phyloP scores from a whole-genome alignment of 2,329 filamentous ascomycete species.

The Leptographium wingfieldii region DNA sequence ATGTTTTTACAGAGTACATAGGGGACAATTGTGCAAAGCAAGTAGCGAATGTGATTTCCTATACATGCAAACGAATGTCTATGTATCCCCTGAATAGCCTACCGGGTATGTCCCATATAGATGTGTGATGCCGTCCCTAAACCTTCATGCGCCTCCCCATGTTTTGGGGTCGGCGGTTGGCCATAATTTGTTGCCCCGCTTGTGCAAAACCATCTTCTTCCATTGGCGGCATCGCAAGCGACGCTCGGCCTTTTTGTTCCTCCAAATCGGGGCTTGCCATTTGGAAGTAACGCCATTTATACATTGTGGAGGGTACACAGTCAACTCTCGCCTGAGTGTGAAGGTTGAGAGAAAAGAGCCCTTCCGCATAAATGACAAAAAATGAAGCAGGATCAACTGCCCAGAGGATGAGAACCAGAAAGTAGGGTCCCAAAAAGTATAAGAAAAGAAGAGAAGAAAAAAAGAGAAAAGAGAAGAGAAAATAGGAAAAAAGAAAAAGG shows the following conservation, averaged over 20 bases:
- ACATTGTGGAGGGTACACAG: neutral
- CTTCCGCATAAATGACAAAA: neutral
- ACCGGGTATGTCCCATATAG: no score
- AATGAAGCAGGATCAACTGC: neutral
- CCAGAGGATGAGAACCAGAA: neutral
- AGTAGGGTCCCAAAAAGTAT: neutral
- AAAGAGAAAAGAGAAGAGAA: neutral
- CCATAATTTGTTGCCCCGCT: neutral
- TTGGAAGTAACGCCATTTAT: neutral
- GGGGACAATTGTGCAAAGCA: neutral
- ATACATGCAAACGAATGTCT: neutral
- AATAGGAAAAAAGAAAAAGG: neutral
- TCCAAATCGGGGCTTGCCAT: neutral
- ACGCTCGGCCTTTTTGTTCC: neutral
- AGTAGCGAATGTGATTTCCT: neutral
- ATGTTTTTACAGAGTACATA: no score
- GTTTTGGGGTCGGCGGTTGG: neutral
- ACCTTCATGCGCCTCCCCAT: neutral
- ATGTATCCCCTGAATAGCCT: neutral
- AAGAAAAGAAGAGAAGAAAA: neutral
- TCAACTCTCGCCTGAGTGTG: conserved; percentile 1
- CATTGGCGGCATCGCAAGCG: neutral
- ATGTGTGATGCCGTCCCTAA: neutral
- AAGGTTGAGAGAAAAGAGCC: neutral
- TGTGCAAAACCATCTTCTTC: neutral